These are phyloP conservation scores for Vanderwaltozyma tropicalis DNA, from an alignment of 805 yeast species.

Conservation along the genomic window DNA sequence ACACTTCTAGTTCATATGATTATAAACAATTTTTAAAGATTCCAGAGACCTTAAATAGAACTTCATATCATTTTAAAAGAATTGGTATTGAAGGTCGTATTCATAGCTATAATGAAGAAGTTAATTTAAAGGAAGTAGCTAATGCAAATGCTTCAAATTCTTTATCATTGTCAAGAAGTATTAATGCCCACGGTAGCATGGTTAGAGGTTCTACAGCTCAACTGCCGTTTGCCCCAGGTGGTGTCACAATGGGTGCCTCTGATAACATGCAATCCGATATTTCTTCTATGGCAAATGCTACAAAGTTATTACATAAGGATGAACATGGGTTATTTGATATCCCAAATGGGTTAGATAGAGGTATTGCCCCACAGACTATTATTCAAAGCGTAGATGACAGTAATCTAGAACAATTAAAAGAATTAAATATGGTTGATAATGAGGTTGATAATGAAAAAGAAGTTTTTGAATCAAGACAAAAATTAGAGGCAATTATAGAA, in stretches of 20 bases:
- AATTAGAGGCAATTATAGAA: conserved; percentile 11
- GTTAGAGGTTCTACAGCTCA: conserved; percentile 61
- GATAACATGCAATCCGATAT: conserved; percentile 6
- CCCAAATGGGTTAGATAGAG: conserved; percentile 76
- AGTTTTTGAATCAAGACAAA: conserved; percentile 24
- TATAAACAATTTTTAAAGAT: conserved; percentile 40
- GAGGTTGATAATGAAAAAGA: conserved; percentile 30
- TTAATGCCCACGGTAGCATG: conserved; percentile 49
- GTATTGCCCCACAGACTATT: conserved; percentile 34
- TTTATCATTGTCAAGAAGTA: conserved; percentile 58
- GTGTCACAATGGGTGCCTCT: conserved; percentile 34
- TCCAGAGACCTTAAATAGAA: conserved; percentile 56
- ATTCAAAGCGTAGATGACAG: conserved; percentile 11
- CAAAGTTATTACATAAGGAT: conserved; percentile 49
- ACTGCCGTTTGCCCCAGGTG: conserved; percentile 92
- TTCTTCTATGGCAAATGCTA: conserved; percentile 17
- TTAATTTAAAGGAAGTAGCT: conserved; percentile 36
- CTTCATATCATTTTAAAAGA: conserved; percentile 58
- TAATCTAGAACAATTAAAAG: conserved; percentile 14
- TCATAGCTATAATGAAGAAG: conserved; percentile 51
- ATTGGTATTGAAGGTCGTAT: conserved; percentile 66
- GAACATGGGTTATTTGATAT: conserved; percentile 65
- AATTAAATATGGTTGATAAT: conserved; percentile 26
- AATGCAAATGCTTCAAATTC: conserved; percentile 56
- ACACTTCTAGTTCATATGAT: conserved; percentile 9